Base-by-base conservation (phyloP, 2,329 filamentous ascomycete genomes). In the Colletotrichum sp. region DNA sequence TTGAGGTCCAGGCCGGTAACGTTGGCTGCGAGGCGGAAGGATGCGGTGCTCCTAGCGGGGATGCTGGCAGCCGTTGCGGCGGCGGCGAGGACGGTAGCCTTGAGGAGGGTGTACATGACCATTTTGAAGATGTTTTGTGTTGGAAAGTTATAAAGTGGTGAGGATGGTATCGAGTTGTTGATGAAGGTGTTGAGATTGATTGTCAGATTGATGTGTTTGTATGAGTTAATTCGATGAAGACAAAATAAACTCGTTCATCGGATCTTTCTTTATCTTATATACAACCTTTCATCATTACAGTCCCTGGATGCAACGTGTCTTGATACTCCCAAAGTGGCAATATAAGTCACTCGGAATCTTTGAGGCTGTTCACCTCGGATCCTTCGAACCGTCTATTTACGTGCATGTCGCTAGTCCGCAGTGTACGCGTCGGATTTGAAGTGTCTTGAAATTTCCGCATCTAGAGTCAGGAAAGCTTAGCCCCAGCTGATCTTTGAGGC, bases 21-120 rank as follows among this genome's bases (percentile, higher is more conserved):
- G 47, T 69, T 69, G 16, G 58, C 67, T 16, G 58, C 21, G 43
- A 69, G 67, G 31, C 67, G 67, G 38, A 69, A 69, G 58, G 57
- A 31, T 33, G 31, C 57, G 4, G 67, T 57, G 16, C 24, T 18
- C 11, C 47, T 64, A 18, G 18, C 16, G 24, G 64, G 51, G 8
- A 66, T 51, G 34, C 51, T 66, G 13, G 64, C 34, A 16, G 64
- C 64, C 51, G 51, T 21, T 5, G 64, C 64, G 21, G 51, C 33
- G 21, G 51, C 33, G 51, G 54, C 54, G 33, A 57, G 8, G 51
- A 58, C 11, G 3, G 34, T 16, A 2, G 33, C 13, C 64, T 66
- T 66, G 3, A 66, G 3, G 18, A 66, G 24, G 2, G 33, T 29
- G 36, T 66, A 18, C 33, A 58, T 43, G 9, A 36, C 18, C 51